Evolutionary conservation across 2,329 filamentous ascomycete genomes (phyloP), one percentile per base, ranked within the genome.

Genomic region (Plectosphaerella plurivora): DNA sequence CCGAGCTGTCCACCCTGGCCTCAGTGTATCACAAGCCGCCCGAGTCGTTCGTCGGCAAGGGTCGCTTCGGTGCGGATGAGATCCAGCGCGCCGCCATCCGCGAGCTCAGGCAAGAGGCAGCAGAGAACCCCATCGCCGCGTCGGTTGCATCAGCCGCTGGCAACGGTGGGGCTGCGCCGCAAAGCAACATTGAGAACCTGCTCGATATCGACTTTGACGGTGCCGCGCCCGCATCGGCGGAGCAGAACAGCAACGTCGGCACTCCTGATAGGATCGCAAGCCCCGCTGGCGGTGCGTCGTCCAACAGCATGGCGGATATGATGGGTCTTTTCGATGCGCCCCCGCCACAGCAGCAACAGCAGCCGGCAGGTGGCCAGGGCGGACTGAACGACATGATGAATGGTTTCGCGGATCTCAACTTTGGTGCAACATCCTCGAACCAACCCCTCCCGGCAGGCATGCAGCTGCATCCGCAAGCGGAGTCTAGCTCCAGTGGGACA

Each of bases 1-100:
- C 81, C 10, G 93, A 99, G 69, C 83, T 99, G 33, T 97, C 93
- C 12, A 97, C 94, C 10, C 82, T 99, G 28, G 91, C 94, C 8
- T 97, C 93, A 1, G 94, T 99, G 20, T 99, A 99, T 73, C 94
- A 99, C 82, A 97, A 96, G 74, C 92, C 92, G 9, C 92, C 94
- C 45, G 91, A 96, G 79, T 91, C 93, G n/a, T 99, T 99, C 70
- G 87, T 99, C 53, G 94, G 94, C 60, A 91, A 96, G 72, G 94
- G 94, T 42, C 86, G 93, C 45, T 97, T 90, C 61, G 94, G 93
- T 37, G 92, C 94, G 47, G 92, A 96, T 69, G 91, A 90, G 55
- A 91, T 99, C 64, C 94, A 97, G 71, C 87, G 88, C 60, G 93
- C 93, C 49, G 94, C 94, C 55, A 96, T 99, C 66, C 92, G 96